A percentile compares a stretch with the other conserved stretches of the same genome.
Evolutionary conservation across 2,329 filamentous ascomycete genomes (phyloP).

Genomic region (Fusarium phyllophilum): DNA sequence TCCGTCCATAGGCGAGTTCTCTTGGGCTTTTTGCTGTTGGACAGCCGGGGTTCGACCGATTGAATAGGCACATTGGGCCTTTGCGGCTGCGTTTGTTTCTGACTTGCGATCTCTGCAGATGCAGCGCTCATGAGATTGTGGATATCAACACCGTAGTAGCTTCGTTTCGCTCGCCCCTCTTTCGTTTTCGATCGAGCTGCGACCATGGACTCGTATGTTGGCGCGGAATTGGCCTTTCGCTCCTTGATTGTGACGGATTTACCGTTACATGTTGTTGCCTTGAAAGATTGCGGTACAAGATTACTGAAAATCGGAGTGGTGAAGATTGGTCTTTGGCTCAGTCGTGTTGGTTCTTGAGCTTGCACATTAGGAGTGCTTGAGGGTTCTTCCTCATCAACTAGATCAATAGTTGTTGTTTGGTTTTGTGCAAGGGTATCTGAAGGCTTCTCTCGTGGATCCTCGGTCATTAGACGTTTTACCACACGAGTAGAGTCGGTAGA

Average conservation of each 20-base stretch:
- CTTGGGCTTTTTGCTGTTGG: constrained; percentile 53
- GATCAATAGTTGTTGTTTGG: background rate
- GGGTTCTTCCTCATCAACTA: background rate
- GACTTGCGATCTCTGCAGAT: constrained; percentile 64
- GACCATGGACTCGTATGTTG: constrained; percentile 74
- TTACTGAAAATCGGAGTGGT: constrained; percentile 42
- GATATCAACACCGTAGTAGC: constrained; percentile 94
- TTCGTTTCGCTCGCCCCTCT: constrained; percentile 74
- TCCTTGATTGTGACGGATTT: constrained; percentile 65
- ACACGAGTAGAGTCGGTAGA: constrained; percentile 21
- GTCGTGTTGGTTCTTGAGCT: constrained; percentile 28
- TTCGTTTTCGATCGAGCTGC: constrained; percentile 73
- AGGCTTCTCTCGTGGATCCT: constrained; percentile 36
- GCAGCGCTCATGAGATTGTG: constrained; percentile 82
- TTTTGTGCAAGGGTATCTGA: background rate
- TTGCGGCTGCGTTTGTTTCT: constrained; percentile 37
- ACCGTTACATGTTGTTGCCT: constrained; percentile 67
- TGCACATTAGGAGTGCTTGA: constrained; percentile 2
- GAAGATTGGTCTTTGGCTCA: constrained; percentile 42
- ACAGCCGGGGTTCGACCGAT: constrained; percentile 54
- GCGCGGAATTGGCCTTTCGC: constrained; percentile 57
- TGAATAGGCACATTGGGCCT: constrained; percentile 50
- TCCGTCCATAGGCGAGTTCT: constrained; percentile 87
- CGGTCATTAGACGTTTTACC: constrained; percentile 48
- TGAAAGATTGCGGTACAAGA: constrained; percentile 49